A percentile compares a stretch with the other conserved stretches of the same genome.
phyloP scores from a whole-genome alignment of 2,329 filamentous ascomycete genomes.

The Trichoderma pleuroti region DNA sequence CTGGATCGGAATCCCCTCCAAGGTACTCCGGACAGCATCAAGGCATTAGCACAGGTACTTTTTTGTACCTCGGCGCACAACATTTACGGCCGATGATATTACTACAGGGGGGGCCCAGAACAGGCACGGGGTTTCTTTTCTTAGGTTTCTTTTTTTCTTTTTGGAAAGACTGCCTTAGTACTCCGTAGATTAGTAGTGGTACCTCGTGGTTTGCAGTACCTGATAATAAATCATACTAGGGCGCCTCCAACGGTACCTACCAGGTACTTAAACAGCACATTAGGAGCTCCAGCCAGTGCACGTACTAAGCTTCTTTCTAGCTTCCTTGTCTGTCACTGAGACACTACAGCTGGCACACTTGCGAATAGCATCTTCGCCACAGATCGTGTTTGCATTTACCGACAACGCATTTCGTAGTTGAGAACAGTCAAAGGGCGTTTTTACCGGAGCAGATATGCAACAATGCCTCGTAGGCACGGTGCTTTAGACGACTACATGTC shows the following conservation, averaged over 20 bases:
- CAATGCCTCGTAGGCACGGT: conserved; percentile 45
- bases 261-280: neutral
- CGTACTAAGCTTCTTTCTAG: neutral
- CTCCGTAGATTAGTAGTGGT: neutral
- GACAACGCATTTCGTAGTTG: neutral
- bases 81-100: neutral
- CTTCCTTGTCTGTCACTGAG: conserved; percentile 4
- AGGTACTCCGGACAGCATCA: neutral
- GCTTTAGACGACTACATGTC: conserved; percentile 47
- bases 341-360: neutral
- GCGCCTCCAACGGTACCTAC: neutral
- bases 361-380: neutral
- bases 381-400: neutral
- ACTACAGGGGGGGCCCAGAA: neutral
- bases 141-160: no score
- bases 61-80: neutral
- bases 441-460: conserved; percentile 2
- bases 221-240: neutral
- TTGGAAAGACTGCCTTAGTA: no score
- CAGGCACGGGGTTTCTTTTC: neutral
- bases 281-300: neutral
- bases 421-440: neutral
- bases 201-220: no score
- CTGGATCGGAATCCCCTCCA: neutral
- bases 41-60: neutral